These are phyloP conservation scores for Hypomyces perniciosus DNA, from an alignment of 2,329 filamentous ascomycete genomes.

Conservation along the genomic window DNA sequence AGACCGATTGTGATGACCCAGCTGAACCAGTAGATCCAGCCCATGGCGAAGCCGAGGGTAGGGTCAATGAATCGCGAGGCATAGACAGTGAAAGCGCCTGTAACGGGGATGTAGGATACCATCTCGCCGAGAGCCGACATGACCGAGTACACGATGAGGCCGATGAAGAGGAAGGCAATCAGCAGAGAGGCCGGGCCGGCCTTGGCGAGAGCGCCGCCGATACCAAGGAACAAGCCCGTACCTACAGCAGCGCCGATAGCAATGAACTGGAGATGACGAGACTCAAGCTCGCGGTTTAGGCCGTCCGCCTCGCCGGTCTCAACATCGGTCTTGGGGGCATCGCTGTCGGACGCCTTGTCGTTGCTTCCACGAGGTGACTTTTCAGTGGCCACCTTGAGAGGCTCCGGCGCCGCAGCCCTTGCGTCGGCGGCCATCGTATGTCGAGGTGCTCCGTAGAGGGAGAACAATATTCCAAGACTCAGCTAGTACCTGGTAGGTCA, in stretches of 20 bases:
- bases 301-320: slow-evolving; percentile 30
- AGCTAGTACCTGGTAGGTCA: background rate
- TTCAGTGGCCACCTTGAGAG: slow-evolving; percentile 18
- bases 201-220: slow-evolving; percentile 54
- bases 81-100: slow-evolving; percentile 71
- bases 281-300: slow-evolving; percentile 32
- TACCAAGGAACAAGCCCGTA: slow-evolving; percentile 67
- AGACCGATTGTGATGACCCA: slow-evolving; percentile 69
- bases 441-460: background rate
- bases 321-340: slow-evolving; percentile 23
- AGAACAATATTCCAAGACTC: background rate
- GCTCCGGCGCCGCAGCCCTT: slow-evolving; percentile 5
- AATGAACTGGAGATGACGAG: slow-evolving; percentile 44
- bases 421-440: slow-evolving; percentile 10
- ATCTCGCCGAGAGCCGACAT: slow-evolving; percentile 68
- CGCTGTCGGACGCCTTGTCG: slow-evolving; percentile 17
- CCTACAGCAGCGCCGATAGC: slow-evolving; percentile 59
- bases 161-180: slow-evolving; percentile 64
- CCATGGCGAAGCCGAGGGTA: slow-evolving; percentile 69
- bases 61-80: slow-evolving; percentile 69
- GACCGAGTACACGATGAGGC: slow-evolving; percentile 66
- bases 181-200: slow-evolving; percentile 61
- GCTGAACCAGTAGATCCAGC: slow-evolving; percentile 79
- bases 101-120: slow-evolving; percentile 70
- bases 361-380: slow-evolving; percentile 24